phyloP scores from a whole-genome alignment of 257 asterid species.

The Scutellaria baicalensis region DNA sequence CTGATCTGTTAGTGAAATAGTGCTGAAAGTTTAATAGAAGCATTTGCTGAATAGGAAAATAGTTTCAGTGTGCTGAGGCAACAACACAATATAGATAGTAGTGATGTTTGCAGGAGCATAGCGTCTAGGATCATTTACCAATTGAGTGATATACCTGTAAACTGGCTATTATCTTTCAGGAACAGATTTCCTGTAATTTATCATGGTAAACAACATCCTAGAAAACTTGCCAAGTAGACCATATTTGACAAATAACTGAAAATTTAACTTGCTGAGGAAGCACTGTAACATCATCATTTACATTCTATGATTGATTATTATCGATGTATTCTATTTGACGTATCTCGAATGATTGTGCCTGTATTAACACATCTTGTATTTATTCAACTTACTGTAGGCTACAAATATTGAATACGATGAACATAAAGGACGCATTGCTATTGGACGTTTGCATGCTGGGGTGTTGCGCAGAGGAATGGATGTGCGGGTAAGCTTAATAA shows the following conservation, averaged over 20 bases:
- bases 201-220: neutral
- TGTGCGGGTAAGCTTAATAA: conserved; percentile 59
- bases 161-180: neutral
- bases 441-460: conserved; percentile 98
- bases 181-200: neutral
- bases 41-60: too few relatives aligned
- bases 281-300: neutral
- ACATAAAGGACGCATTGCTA: conserved; percentile 97
- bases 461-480: conserved; percentile 80
- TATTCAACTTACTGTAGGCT: conserved; percentile 46
- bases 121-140: neutral
- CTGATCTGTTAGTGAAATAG: neutral
- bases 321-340: neutral
- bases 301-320: neutral
- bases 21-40: neutral
- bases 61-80: too few relatives aligned
- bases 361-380: conserved; percentile 1
- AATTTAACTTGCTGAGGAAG: neutral
- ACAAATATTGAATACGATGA: conserved; percentile 94
- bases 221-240: neutral
- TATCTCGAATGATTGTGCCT: neutral
- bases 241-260: neutral
- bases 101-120: too few relatives aligned
- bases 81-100: too few relatives aligned
- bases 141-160: neutral